Evolutionary conservation across 2,329 filamentous ascomycete genomes (phyloP), one percentile per base, ranked within the genome.

Genomic region (Pochonia chlamydosporia): DNA sequence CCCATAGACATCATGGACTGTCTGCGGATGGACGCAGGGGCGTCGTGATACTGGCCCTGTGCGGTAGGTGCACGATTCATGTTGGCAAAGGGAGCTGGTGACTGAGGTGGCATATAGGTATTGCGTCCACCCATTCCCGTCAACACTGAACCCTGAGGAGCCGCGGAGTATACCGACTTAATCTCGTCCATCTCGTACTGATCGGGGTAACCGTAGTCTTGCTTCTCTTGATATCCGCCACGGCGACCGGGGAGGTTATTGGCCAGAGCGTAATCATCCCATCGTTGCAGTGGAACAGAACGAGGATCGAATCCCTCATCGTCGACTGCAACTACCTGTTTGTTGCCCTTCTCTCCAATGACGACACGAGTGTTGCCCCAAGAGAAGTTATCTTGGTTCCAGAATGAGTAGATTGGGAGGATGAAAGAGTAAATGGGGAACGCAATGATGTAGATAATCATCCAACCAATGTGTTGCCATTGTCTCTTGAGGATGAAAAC

Each of bases 341-440:
- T 96, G 63, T 80, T 81, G 53, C 91, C 92, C 66, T 92, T 89
- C 67, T 99, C 93, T 50, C 90, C 92, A 55, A 97, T 87, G 56
- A 99, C 93, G 54, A 99, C 83, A 79, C 93, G 90, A 1, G 93
- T 99, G 72, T 93, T 97, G 77, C 93, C 93, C 93, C 93, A 99
- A 2, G 85, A 85, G 76, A 99, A 99, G 71, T 99, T 92, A 69
- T 99, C 93, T 67, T 96, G 91, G 70, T 96, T 95, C 93, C 93
- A 99, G 84, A 99, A 99, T 1, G 92, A 96, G 73, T 97, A 99
- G 53, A 99, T 72, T 1, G 93, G 93, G 11, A 99, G 79, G 53
- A 95, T 64, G 59, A 99, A 88, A 4, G 86, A 93, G 73, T 92
- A 96, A 57, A 99, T 87, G 0, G 93, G 93, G 73, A 87, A 96